A percentile compares a stretch with the other conserved stretches of the same genome.
Evolutionary conservation across 2,329 filamentous ascomycete species (phyloP).

Genomic region (Lachnellula hyalina): DNA sequence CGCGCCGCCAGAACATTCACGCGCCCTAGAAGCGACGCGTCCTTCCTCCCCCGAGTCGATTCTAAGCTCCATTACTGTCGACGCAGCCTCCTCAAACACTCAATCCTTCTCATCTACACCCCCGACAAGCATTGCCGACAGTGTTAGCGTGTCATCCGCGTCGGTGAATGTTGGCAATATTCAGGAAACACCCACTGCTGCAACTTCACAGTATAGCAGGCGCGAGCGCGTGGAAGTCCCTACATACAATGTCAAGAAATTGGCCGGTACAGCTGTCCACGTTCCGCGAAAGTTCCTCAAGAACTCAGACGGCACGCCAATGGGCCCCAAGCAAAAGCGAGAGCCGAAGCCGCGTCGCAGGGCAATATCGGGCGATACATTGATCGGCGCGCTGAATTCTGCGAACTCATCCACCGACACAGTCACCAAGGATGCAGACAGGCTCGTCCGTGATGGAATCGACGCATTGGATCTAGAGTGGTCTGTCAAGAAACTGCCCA

Average conservation of each 20-base stretch:
- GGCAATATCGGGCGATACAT: constrained; percentile 39
- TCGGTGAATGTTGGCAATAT: constrained; percentile 29
- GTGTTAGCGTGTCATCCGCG: constrained; percentile 50
- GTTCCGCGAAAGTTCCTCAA: constrained; percentile 38
- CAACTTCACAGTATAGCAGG: constrained; percentile 42
- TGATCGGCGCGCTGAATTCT: constrained; percentile 28
- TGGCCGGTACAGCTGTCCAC: constrained; percentile 57
- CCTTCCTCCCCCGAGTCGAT: constrained; percentile 26
- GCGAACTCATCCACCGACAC: constrained; percentile 23
- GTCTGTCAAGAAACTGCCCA: constrained; percentile 37
- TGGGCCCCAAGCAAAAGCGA: constrained; percentile 1
- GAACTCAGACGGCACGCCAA: constrained; percentile 35
- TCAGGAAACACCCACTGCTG: neutral
- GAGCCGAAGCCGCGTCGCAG: constrained; percentile 34
- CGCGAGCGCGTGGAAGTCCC: constrained; percentile 51
- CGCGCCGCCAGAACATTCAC: constrained; percentile 11
- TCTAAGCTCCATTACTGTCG: constrained; percentile 25
- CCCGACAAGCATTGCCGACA: constrained; percentile 61
- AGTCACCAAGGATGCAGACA: constrained; percentile 25
- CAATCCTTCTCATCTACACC: constrained; percentile 44
- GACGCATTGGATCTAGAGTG: constrained; percentile 44
- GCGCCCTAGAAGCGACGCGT: constrained; percentile 18
- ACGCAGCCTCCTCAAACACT: constrained; percentile 22
- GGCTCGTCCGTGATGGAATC: constrained; percentile 35
- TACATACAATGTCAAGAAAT: constrained; percentile 61